Percentiles rank a stretch among this genome's conserved stretches.
phyloP scores from a whole-genome alignment of 23 red algal species.

The Gracilaria gracilis region DNA sequence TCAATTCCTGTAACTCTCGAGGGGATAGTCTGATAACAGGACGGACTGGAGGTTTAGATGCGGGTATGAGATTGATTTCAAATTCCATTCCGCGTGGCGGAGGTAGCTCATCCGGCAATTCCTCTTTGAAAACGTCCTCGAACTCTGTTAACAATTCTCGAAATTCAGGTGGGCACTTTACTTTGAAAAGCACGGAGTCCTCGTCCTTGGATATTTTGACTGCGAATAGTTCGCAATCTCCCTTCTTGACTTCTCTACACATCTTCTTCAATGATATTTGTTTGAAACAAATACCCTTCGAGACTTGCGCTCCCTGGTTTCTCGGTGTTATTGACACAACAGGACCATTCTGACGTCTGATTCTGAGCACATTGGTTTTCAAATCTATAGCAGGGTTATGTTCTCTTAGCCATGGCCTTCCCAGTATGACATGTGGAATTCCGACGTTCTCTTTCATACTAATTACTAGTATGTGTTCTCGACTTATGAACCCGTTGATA shows the following conservation, averaged over 20 bases:
- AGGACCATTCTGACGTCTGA: too few species aligned
- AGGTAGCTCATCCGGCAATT: conserved; percentile 7
- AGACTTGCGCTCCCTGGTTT: neutral
- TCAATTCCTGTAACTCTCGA: conserved; percentile 25
- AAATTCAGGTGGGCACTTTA: conserved; percentile 10
- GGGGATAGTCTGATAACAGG: neutral
- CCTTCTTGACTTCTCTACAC: neutral
- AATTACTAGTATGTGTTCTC: neutral
- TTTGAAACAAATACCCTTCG: conserved; percentile 3
- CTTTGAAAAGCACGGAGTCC: neutral
- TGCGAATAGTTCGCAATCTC: conserved; percentile 18
- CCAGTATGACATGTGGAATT: conserved; percentile 14
- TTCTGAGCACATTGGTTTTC: too few species aligned
- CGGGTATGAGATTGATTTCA: neutral
- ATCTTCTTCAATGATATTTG: conserved; percentile 39
- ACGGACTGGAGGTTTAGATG: neutral
- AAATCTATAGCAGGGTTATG: too few species aligned
- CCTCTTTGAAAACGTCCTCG: conserved; percentile 15
- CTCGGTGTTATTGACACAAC: too few species aligned
- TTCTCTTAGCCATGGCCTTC: neutral
- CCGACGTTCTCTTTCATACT: neutral
- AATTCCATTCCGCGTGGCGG: conserved; percentile 12
- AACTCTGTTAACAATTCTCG: conserved; percentile 6
- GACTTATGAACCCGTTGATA: neutral
- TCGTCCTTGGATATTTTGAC: neutral